These are phyloP conservation scores for Pseudonitzschia pungens DNA, from an alignment of 108 stramenopile genomes.

Conservation along the genomic window DNA sequence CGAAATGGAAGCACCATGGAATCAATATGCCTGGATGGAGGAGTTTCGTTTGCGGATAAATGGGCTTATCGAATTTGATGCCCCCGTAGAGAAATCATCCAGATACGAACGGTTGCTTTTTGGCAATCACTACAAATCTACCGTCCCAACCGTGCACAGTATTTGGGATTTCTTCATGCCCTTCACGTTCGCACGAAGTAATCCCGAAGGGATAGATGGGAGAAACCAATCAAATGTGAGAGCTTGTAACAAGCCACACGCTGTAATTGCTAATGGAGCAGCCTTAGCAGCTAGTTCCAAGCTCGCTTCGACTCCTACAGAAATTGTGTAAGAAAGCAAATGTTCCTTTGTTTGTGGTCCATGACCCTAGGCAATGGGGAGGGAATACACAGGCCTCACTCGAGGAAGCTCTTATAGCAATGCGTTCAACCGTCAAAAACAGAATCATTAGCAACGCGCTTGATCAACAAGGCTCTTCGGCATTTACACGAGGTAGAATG, in stretches of 20 bases:
- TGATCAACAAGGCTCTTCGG: slow-evolving; percentile 59
- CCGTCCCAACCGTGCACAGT: slow-evolving; percentile 41
- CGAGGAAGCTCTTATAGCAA: slow-evolving; percentile 58
- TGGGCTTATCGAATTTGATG: slow-evolving; percentile 61
- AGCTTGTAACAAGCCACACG: slow-evolving; percentile 85
- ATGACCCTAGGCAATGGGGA: slow-evolving; percentile 82
- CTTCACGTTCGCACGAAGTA: slow-evolving; percentile 44
- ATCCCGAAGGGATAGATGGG: slow-evolving; percentile 58
- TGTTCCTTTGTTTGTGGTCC: slow-evolving; percentile 77
- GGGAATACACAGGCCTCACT: slow-evolving; percentile 62
- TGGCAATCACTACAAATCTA: slow-evolving; percentile 51
- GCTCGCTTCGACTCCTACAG: slow-evolving; percentile 66
- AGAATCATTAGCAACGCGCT: slow-evolving; percentile 53
- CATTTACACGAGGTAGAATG: slow-evolving; percentile 72
- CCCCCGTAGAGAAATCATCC: slow-evolving; percentile 52
- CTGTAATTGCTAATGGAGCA: slow-evolving; percentile 83
- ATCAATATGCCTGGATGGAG: slow-evolving; percentile 90
- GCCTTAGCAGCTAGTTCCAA: slow-evolving; percentile 83
- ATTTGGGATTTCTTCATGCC: slow-evolving; percentile 46
- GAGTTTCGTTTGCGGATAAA: slow-evolving; percentile 72
- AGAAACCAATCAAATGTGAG: slow-evolving; percentile 46
- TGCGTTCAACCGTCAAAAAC: slow-evolving; percentile 60
- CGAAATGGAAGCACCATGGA: slow-evolving; percentile 78
- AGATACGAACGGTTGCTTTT: slow-evolving; percentile 49
- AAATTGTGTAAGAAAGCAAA: slow-evolving; percentile 67